Evolutionary conservation across 2,329 filamentous ascomycete species (phyloP).

Genomic region (Beauveria asiatica): DNA sequence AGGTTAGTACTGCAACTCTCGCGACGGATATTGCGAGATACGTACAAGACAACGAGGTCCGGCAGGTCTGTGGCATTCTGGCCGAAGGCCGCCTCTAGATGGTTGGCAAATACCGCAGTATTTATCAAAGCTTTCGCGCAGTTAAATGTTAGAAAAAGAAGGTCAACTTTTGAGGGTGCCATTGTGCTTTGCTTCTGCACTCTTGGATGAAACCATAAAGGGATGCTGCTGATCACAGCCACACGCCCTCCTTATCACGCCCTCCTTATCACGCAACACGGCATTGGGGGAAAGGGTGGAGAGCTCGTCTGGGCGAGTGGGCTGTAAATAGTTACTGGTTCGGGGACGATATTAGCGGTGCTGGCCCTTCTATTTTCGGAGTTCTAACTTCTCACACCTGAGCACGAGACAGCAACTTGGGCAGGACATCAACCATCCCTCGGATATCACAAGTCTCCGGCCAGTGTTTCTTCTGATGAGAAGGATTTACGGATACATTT

Average conservation of each 20-base stretch:
- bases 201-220: background rate
- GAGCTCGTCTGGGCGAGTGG: background rate
- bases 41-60: constrained; percentile 50
- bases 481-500: too few species aligned
- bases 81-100: constrained; percentile 55
- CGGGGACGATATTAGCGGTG: background rate
- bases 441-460: too few species aligned
- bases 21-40: constrained; percentile 11
- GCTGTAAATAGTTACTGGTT: background rate
- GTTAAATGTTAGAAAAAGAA: constrained; percentile 85
- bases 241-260: background rate
- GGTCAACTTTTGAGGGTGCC: constrained; percentile 47
- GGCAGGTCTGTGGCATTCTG: constrained; percentile 39
- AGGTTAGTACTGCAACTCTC: background rate
- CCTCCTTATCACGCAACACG: background rate
- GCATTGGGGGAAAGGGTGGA: background rate
- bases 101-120: constrained; percentile 58
- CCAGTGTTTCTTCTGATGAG: too few species aligned
- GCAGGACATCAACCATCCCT: too few species aligned
- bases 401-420: too few species aligned
- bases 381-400: too few species aligned
- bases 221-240: background rate
- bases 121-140: constrained; percentile 68
- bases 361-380: too few species aligned
- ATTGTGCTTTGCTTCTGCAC: constrained; percentile 14